phyloP scores from a whole-genome alignment of 345 rosid genomes.

The Brassica incana region DNA sequence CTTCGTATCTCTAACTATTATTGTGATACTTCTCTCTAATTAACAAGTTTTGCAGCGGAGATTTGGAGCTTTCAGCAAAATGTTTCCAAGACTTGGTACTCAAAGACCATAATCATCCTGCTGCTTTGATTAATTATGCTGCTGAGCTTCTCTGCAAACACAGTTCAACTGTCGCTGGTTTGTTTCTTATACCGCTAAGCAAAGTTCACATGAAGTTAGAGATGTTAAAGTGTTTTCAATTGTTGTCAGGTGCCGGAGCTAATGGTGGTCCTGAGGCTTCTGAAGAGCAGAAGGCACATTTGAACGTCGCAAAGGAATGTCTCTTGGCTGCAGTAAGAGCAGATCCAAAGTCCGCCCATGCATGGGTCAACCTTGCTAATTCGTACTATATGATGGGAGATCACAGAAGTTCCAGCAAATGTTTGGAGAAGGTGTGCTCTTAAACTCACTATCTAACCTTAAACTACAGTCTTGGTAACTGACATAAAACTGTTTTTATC shows the following conservation, averaged over 20 bases:
- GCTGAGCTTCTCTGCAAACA: constrained; percentile 76
- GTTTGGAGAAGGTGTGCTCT: constrained; percentile 98
- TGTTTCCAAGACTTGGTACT: constrained; percentile 85
- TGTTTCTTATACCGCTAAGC: constrained; percentile 27
- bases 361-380: constrained; percentile 88
- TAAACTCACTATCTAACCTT: constrained; percentile 43
- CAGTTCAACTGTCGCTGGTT: constrained; percentile 84
- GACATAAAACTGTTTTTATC: background rate
- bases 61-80: constrained; percentile 76
- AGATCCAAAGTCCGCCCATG: constrained; percentile 86
- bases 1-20: background rate
- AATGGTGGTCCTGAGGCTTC: constrained; percentile 62
- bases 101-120: constrained; percentile 93
- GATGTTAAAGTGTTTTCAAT: constrained; percentile 1
- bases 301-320: constrained; percentile 84
- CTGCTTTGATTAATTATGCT: constrained; percentile 82
- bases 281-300: constrained; percentile 55
- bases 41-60: constrained; percentile 58
- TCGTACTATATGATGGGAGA: constrained; percentile 75
- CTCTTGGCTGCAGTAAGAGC: constrained; percentile 64
- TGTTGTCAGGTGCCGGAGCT: constrained; percentile 78
- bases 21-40: constrained; percentile 20
- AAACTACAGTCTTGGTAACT: constrained; percentile 7
- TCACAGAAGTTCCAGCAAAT: constrained; percentile 83
- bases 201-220: constrained; percentile 3